Evolutionary conservation across 2,329 filamentous ascomycete genomes (phyloP).

Genomic region (Knufia petricola): DNA sequence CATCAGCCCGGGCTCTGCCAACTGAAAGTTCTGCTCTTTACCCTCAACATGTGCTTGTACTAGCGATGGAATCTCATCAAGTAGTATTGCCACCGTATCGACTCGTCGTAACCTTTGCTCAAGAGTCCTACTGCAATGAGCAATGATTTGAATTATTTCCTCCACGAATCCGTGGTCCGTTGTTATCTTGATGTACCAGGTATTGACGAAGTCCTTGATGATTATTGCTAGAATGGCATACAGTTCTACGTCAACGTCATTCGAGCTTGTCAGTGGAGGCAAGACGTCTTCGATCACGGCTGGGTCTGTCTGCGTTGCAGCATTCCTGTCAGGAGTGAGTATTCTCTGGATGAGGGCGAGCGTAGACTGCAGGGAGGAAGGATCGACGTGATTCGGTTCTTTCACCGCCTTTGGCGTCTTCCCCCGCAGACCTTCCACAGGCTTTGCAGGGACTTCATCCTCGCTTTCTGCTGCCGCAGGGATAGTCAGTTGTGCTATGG

Average conservation of each 20-base stretch:
- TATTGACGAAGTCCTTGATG: constrained; percentile 78
- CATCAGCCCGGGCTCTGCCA: constrained; percentile 3
- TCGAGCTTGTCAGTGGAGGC: constrained; percentile 85
- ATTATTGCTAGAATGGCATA: constrained; percentile 89
- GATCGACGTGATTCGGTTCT: constrained; percentile 26
- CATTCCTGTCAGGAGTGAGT: constrained; percentile 57
- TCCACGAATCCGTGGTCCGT: constrained; percentile 79
- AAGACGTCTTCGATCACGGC: constrained; percentile 69
- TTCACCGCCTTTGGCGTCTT: not conserved
- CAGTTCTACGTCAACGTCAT: constrained; percentile 84
- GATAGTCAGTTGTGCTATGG: constrained; percentile 25
- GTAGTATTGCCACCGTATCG: constrained; percentile 69
- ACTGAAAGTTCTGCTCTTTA: constrained; percentile 34
- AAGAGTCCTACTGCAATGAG: constrained; percentile 77
- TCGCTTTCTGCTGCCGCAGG: constrained; percentile 20
- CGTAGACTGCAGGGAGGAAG: constrained; percentile 69
- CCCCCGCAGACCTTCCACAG: not conserved
- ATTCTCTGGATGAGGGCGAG: constrained; percentile 69
- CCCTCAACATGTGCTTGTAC: constrained; percentile 71
- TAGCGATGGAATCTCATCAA: constrained; percentile 80
- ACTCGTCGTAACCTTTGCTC: constrained; percentile 77
- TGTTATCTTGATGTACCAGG: constrained; percentile 89
- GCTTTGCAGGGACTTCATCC: constrained; percentile 23
- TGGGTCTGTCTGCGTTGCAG: constrained; percentile 49
- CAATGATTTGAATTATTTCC: constrained; percentile 81